Percentiles rank a stretch among this genome's conserved stretches.
Evolutionary conservation across 2,329 filamentous ascomycete genomes (phyloP).

Genomic region (Alternaria sp.): DNA sequence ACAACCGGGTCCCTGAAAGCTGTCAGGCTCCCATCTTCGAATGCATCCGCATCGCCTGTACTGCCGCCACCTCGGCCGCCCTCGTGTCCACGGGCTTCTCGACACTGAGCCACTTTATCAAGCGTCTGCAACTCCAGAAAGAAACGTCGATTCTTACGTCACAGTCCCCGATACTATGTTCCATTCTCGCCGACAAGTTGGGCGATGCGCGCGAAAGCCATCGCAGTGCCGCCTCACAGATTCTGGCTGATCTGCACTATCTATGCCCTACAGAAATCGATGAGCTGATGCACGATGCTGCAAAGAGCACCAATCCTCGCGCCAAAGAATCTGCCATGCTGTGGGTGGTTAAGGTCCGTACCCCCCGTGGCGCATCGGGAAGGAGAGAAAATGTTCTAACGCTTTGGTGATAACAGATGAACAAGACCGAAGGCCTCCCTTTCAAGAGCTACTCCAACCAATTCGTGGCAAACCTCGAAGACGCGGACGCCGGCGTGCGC

Average conservation of each 20-base stretch:
- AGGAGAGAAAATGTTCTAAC: constrained; percentile 18
- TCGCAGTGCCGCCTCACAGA: constrained; percentile 75
- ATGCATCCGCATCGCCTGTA: constrained; percentile 77
- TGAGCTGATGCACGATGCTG: constrained; percentile 76
- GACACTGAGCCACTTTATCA: constrained; percentile 85
- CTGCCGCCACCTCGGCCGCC: constrained; percentile 74
- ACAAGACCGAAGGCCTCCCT: constrained; percentile 78
- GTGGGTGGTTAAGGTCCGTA: constrained; percentile 78
- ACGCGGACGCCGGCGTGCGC: constrained; percentile 86
- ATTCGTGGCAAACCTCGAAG: constrained; percentile 87
- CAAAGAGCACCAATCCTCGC: constrained; percentile 81
- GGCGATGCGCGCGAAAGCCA: constrained; percentile 90
- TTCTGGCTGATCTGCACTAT: constrained; percentile 79
- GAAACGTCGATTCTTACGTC: constrained; percentile 74
- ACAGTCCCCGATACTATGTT: constrained; percentile 75
- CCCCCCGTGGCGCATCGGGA: constrained; percentile 7
- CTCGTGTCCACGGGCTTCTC: constrained; percentile 87
- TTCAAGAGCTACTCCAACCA: constrained; percentile 85
- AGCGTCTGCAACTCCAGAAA: constrained; percentile 85
- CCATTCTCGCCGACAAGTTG: constrained; percentile 82
- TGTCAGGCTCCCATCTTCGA: constrained; percentile 81
- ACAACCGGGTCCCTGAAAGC: constrained; percentile 84
- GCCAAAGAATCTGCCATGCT: constrained; percentile 86
- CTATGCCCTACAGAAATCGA: constrained; percentile 79
- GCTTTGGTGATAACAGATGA: constrained; percentile 67